Percentiles rank a stretch among this genome's conserved stretches.
These are phyloP conservation scores for Gyromitra esculenta DNA, from an alignment of 2,329 filamentous ascomycete genomes.

Conservation along the genomic window DNA sequence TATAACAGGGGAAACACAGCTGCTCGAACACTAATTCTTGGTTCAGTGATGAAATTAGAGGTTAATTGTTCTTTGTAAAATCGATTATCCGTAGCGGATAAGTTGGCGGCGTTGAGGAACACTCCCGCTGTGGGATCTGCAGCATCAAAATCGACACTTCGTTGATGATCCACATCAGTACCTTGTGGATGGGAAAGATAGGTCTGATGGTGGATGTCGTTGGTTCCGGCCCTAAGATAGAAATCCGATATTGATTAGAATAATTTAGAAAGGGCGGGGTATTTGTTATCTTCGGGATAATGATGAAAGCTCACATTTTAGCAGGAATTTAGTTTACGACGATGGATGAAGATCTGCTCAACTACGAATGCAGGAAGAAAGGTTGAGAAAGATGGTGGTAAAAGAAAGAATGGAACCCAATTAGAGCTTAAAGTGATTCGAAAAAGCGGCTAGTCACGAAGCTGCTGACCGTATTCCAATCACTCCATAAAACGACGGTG, in stretches of 20 bases:
- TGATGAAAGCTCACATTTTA: slow-evolving; percentile 23
- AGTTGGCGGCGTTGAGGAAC: not conserved
- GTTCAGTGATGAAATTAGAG: slow-evolving; percentile 37
- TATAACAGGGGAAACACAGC: slow-evolving; percentile 24
- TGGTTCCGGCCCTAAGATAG: slow-evolving; percentile 7
- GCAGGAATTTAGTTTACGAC: slow-evolving; percentile 1
- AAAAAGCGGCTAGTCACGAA: not conserved
- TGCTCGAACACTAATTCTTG: slow-evolving; percentile 33
- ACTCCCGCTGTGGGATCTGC: slow-evolving; percentile 6
- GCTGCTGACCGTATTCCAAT: too few species aligned
- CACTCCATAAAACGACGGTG: too few species aligned
- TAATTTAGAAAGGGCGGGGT: not conserved
- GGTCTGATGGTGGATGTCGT: slow-evolving; percentile 6
- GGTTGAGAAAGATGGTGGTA: not conserved
- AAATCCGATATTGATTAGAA: slow-evolving; percentile 5
- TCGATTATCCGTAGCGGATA: not conserved
- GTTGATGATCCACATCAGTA: not conserved
- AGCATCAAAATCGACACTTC: not conserved
- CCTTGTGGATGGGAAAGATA: not conserved
- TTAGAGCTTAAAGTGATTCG: not conserved
- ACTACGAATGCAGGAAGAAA: not conserved
- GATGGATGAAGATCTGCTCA: not conserved
- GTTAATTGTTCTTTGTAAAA: slow-evolving; percentile 1
- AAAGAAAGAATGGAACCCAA: not conserved
- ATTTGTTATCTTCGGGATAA: not conserved